Evolutionary conservation across 2,329 filamentous ascomycete genomes (phyloP).

Genomic region (Fusarium drepaniforme): DNA sequence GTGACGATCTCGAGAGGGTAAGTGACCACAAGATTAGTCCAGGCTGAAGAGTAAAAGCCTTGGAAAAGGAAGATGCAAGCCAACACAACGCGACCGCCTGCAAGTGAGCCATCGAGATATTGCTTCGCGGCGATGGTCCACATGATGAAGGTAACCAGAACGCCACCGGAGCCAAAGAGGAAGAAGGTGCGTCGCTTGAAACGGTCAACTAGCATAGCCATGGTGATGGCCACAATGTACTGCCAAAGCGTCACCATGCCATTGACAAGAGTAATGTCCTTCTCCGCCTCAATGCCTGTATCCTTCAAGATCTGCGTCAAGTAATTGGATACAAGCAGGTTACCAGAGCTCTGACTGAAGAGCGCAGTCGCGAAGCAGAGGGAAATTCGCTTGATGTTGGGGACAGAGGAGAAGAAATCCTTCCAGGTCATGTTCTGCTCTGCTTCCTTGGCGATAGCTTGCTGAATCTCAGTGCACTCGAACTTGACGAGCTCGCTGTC

Average conservation of each 20-base stretch:
- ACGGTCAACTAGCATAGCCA: slow-evolving; percentile 52
- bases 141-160: slow-evolving; percentile 53
- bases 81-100: slow-evolving; percentile 51
- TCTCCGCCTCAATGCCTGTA: slow-evolving; percentile 52
- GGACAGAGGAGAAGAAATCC: slow-evolving; percentile 53
- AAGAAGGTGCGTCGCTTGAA: slow-evolving; percentile 55
- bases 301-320: slow-evolving; percentile 54
- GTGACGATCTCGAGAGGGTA: slow-evolving; percentile 58
- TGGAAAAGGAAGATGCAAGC: slow-evolving; percentile 58
- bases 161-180: slow-evolving; percentile 52
- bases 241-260: slow-evolving; percentile 57
- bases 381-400: slow-evolving; percentile 55
- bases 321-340: slow-evolving; percentile 57
- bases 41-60: slow-evolving; percentile 56
- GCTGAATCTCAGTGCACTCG: slow-evolving; percentile 63
- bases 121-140: slow-evolving; percentile 56
- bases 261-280: slow-evolving; percentile 56
- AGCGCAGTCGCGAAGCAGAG: slow-evolving; percentile 55
- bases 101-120: slow-evolving; percentile 50
- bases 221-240: slow-evolving; percentile 54
- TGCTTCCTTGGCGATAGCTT: slow-evolving; percentile 58
- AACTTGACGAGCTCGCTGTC: slow-evolving; percentile 59
- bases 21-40: slow-evolving; percentile 57
- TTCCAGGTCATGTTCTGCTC: slow-evolving; percentile 58
- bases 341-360: slow-evolving; percentile 57